These are phyloP conservation scores for Rhizophagus sp. DNA, from an alignment of 192 early-diverging fungal species.

Conservation along the genomic window DNA sequence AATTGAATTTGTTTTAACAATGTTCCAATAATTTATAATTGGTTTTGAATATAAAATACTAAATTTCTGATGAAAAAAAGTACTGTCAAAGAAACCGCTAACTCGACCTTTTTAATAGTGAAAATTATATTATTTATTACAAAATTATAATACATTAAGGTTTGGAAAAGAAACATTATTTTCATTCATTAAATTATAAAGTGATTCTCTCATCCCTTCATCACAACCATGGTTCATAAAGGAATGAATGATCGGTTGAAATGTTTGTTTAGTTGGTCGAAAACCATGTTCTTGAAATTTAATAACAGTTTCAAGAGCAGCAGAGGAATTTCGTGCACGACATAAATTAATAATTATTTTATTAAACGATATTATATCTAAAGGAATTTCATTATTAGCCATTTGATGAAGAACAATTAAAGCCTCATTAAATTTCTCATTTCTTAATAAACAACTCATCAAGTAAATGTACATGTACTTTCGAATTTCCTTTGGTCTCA, in stretches of 20 bases:
- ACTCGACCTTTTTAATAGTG: too few species aligned
- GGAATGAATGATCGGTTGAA: background rate
- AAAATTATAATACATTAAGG: too few species aligned
- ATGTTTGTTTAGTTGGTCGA: background rate
- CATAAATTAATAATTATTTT: background rate
- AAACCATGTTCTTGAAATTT: conserved; percentile 22
- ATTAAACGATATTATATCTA: conserved; percentile 7
- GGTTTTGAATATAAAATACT: too few species aligned
- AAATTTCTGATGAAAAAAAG: too few species aligned
- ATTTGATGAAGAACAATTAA: conserved; percentile 18
- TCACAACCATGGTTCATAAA: background rate
- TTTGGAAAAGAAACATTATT: background rate
- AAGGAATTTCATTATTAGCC: conserved; percentile 2
- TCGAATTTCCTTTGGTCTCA: conserved; percentile 3
- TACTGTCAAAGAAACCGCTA: too few species aligned
- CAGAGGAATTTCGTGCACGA: background rate
- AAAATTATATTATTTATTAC: too few species aligned
- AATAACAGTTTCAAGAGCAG: background rate
- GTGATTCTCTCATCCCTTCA: background rate
- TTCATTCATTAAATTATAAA: conserved; percentile 13
- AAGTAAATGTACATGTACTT: conserved; percentile 1
- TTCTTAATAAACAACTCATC: background rate
- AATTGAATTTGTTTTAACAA: too few species aligned
- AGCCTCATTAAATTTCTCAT: conserved; percentile 10
- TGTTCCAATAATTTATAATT: too few species aligned